These are phyloP conservation scores for Balamuthia mandrillaris DNA, from an alignment of 208 protist species.

Conservation along the genomic window DNA sequence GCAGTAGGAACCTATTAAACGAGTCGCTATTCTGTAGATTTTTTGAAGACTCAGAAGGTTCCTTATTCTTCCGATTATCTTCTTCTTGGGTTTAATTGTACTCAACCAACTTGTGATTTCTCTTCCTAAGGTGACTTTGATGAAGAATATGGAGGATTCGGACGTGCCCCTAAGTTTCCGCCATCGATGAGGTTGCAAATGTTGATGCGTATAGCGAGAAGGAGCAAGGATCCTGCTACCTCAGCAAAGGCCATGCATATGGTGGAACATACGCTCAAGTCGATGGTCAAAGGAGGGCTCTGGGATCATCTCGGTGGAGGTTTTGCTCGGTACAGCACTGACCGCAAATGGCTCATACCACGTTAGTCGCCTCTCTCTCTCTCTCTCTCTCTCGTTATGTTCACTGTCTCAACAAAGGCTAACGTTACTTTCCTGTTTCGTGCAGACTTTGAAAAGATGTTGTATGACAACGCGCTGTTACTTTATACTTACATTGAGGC, in stretches of 20 bases:
- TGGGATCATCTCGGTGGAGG: slow-evolving; percentile 52
- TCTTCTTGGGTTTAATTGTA: neutral
- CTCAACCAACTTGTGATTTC: neutral
- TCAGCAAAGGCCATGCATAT: no score
- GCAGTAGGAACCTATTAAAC: neutral
- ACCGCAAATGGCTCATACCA: slow-evolving; percentile 51
- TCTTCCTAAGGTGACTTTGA: slow-evolving; percentile 19
- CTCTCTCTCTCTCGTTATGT: neutral
- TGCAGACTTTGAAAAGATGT: slow-evolving; percentile 46
- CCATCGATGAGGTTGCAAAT: slow-evolving; percentile 28
- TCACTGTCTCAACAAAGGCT: neutral
- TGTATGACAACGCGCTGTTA: slow-evolving; percentile 55
- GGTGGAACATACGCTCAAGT: slow-evolving; percentile 44
- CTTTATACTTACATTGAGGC: slow-evolving; percentile 29
- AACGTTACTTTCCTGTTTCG: neutral
- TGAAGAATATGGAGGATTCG: slow-evolving; percentile 43
- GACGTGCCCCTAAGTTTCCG: slow-evolving; percentile 53
- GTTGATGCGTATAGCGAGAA: slow-evolving; percentile 19
- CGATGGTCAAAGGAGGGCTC: slow-evolving; percentile 49
- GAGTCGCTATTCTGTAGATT: neutral
- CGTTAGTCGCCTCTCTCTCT: slow-evolving; percentile 1
- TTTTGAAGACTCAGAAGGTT: neutral
- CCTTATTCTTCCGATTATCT: neutral
- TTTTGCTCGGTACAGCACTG: slow-evolving; percentile 47
- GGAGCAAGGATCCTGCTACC: no score